phyloP scores from a whole-genome alignment of 2,329 filamentous ascomycete genomes.

The Apiospora marii region DNA sequence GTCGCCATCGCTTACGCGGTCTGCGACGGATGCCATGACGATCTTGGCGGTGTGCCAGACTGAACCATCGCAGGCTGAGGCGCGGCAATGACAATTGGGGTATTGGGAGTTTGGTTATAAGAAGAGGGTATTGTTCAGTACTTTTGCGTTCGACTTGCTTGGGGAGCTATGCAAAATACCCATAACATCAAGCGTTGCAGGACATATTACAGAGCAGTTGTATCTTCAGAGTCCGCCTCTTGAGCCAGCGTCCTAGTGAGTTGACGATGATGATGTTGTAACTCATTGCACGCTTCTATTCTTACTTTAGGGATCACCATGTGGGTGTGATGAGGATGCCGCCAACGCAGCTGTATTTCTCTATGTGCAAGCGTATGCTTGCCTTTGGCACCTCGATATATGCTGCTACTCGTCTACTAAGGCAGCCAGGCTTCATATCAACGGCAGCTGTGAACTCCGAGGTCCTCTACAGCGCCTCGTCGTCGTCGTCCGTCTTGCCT shows the following conservation, averaged over 20 bases:
- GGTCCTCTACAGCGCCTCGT: background rate
- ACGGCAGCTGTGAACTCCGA: too few species aligned
- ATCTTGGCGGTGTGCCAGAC: background rate
- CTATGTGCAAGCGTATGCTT: background rate
- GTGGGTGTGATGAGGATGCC: too few species aligned
- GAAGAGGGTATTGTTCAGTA: background rate
- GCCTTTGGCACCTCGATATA: too few species aligned
- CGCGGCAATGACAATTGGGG: background rate
- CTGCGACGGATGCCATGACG: background rate
- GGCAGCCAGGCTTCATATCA: background rate
- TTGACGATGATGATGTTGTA: too few species aligned
- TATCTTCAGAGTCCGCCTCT: too few species aligned
- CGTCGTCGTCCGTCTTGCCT: background rate
- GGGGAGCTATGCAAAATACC: background rate
- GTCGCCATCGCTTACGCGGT: background rate
- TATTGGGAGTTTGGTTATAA: background rate
- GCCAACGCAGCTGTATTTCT: background rate
- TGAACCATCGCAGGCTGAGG: background rate
- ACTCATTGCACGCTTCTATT: background rate
- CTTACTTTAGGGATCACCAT: background rate
- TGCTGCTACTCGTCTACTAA: background rate
- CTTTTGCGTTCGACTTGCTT: too few species aligned
- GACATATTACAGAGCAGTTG: background rate
- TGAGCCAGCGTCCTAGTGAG: background rate
- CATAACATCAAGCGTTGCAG: background rate